phyloP scores from a whole-genome alignment of 208 protist genomes.

The Crithidia fasciculata region DNA sequence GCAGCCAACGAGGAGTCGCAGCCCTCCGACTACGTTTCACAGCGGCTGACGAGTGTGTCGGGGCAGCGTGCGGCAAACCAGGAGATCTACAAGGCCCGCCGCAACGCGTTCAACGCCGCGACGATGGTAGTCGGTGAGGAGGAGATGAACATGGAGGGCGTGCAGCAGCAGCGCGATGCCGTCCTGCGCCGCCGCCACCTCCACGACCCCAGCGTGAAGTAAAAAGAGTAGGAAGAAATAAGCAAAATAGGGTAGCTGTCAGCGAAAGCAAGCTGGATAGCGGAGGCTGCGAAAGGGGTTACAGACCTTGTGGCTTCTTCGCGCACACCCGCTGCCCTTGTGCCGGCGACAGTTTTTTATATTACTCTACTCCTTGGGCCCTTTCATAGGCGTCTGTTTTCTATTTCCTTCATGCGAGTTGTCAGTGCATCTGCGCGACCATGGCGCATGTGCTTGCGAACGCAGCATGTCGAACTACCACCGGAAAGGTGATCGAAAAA shows the following conservation, averaged over 20 bases:
- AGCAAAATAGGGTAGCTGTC: background rate
- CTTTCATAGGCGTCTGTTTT: too few relatives aligned
- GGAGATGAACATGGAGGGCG: slow-evolving; percentile 74
- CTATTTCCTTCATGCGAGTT: too few relatives aligned
- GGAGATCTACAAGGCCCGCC: slow-evolving; percentile 71
- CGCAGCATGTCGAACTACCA: too few relatives aligned
- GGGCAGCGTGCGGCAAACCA: slow-evolving; percentile 58
- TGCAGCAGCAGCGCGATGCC: slow-evolving; percentile 83
- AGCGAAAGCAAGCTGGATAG: background rate
- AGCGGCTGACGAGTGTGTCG: slow-evolving; percentile 58
- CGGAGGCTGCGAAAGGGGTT: too few relatives aligned
- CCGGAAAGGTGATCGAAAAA: too few relatives aligned
- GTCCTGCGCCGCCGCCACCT: slow-evolving; percentile 83
- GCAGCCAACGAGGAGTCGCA: slow-evolving; percentile 42
- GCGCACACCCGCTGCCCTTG: too few relatives aligned
- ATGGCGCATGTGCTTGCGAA: too few relatives aligned
- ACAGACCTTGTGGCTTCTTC: too few relatives aligned
- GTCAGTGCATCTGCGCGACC: too few relatives aligned
- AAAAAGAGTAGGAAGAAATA: background rate
- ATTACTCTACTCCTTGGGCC: too few relatives aligned
- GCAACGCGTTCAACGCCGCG: slow-evolving; percentile 63
- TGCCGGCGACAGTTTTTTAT: too few relatives aligned
- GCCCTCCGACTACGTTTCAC: slow-evolving; percentile 77
- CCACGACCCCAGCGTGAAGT: slow-evolving; percentile 63
- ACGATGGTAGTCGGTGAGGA: slow-evolving; percentile 73